Conservation (phyloP, 2,329 filamentous ascomycete species). For the Xylariaceae sp. region DNA sequence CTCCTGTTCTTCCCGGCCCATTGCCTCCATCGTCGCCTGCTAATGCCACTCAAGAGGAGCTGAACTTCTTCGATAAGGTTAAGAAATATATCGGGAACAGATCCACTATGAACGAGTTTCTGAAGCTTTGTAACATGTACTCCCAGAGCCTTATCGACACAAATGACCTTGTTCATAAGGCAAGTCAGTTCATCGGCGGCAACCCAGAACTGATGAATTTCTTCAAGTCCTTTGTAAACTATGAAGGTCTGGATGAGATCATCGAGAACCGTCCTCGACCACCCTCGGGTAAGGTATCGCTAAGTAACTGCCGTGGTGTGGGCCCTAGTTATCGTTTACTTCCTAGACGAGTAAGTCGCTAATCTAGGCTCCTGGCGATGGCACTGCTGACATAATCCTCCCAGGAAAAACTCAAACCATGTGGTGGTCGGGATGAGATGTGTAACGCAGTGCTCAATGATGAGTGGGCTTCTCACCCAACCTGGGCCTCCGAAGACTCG, state of each 20-base stretch:
- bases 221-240: conserved; percentile 84
- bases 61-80: conserved; percentile 92
- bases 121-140: conserved; percentile 96
- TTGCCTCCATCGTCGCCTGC: conserved; percentile 77
- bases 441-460: conserved; percentile 95
- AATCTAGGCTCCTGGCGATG: neutral
- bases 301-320: conserved; percentile 94
- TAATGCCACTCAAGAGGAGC: conserved; percentile 81
- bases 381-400: neutral
- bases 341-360: conserved; percentile 71
- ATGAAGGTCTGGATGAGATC: conserved; percentile 76
- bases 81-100: conserved; percentile 97
- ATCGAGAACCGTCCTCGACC: conserved; percentile 80
- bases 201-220: conserved; percentile 88
- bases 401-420: conserved; percentile 84
- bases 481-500: conserved; percentile 97
- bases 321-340: conserved; percentile 94
- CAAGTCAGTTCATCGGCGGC: conserved; percentile 82
- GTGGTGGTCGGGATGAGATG: conserved; percentile 92
- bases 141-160: conserved; percentile 91
- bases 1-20: conserved; percentile 86
- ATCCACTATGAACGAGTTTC: conserved; percentile 90
- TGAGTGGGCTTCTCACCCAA: conserved; percentile 97
- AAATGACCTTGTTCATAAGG: conserved; percentile 81
- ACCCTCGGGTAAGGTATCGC: conserved; percentile 81